Conservation (phyloP, 1,284 basidiomycete species). For the Tilletia walkeri region DNA sequence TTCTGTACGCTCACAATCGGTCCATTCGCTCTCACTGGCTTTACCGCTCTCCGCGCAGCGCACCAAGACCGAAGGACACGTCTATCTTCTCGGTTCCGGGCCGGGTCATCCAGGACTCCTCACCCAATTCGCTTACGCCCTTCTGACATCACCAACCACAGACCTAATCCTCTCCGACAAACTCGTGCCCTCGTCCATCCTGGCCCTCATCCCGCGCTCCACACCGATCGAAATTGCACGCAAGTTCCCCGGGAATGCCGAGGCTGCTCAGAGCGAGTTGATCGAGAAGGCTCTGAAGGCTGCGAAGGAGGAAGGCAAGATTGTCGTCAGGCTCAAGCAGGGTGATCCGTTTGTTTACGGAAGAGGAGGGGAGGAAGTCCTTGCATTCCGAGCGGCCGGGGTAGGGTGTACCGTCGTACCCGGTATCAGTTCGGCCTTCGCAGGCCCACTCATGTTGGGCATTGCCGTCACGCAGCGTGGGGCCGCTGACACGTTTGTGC, state of each 20-base stretch:
- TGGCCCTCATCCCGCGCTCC: conserved; percentile 74
- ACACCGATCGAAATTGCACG: conserved; percentile 73
- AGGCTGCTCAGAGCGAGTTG: conserved; percentile 87
- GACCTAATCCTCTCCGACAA: conserved; percentile 91
- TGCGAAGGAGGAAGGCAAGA: conserved; percentile 71
- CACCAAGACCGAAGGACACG: conserved; percentile 29
- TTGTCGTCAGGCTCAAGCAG: conserved; percentile 90
- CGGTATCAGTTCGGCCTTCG: conserved; percentile 82
- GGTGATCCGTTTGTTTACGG: conserved; percentile 95
- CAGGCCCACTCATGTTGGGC: conserved; percentile 81
- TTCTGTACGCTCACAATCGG: conserved; percentile 30
- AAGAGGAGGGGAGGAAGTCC: conserved; percentile 86
- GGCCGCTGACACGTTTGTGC: conserved; percentile 79
- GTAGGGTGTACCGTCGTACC: conserved; percentile 81
- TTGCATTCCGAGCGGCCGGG: conserved; percentile 81
- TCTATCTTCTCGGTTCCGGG: conserved; percentile 83
- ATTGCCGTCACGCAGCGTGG: conserved; percentile 95
- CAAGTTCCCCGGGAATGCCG: conserved; percentile 96
- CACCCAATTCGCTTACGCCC: conserved; percentile 78
- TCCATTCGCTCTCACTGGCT: conserved; percentile 35
- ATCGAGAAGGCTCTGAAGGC: conserved; percentile 85
- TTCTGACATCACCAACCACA: conserved; percentile 69
- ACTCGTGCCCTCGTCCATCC: conserved; percentile 85
- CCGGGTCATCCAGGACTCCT: conserved; percentile 90
- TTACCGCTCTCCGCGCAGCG: conserved; percentile 17